Conservation (phyloP, 192 early-diverging fungal species). For the Mortierella antarctica region DNA sequence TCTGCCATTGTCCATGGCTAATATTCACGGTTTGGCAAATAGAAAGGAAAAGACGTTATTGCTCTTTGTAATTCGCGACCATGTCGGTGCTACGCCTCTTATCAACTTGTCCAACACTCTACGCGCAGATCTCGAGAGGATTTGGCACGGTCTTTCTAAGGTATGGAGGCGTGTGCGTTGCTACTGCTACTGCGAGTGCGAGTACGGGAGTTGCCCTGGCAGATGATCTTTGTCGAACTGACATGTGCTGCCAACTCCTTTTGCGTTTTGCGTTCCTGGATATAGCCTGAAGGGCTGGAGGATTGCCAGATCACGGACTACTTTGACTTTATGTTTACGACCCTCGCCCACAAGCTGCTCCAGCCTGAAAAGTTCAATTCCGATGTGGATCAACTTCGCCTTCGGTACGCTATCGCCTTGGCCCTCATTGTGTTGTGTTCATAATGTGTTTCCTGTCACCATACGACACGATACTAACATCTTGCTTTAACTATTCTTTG, state of each 20-base stretch:
- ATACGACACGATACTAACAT: not conserved
- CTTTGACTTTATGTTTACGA: conserved; percentile 92
- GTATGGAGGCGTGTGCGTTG: conserved; percentile 43
- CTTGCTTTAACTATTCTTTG: not conserved
- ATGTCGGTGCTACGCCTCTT: conserved; percentile 88
- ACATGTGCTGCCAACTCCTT: not conserved
- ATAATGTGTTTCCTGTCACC: not conserved
- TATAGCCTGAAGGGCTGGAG: conserved; percentile 84
- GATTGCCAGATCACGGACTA: conserved; percentile 81
- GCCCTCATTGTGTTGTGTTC: not conserved
- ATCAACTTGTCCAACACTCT: conserved; percentile 82
- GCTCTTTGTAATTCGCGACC: conserved; percentile 97
- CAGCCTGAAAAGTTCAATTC: conserved; percentile 86
- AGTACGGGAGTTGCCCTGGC: too few species aligned
- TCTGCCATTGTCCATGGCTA: not conserved
- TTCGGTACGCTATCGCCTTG: conserved; percentile 57
- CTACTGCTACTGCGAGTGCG: not conserved
- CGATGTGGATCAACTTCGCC: conserved; percentile 71
- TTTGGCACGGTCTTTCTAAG: conserved; percentile 92
- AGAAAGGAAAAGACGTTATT: conserved; percentile 92
- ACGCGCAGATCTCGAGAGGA: conserved; percentile 84
- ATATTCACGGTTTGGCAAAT: not conserved
- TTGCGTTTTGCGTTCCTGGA: not conserved
- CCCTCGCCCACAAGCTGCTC: conserved; percentile 91
- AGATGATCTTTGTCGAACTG: too few species aligned